Evolutionary conservation across 2,329 filamentous ascomycete species (phyloP).

Genomic region (Emergomyces pasteurianus): DNA sequence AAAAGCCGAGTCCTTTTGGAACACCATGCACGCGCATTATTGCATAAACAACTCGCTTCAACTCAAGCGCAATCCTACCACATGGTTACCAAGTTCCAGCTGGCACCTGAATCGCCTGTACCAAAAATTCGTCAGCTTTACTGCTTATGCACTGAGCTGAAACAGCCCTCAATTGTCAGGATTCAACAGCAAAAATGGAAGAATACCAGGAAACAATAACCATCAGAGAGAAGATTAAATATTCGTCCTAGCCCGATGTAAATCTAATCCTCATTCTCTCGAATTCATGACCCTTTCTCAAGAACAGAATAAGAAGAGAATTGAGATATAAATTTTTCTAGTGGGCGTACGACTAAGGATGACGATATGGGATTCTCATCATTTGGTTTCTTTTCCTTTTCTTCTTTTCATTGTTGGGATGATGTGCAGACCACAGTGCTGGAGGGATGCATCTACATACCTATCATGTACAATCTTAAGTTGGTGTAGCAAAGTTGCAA

Average conservation of each 20-base stretch:
- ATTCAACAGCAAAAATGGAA: background rate
- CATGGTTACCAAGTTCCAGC: too few species aligned
- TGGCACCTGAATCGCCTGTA: too few species aligned
- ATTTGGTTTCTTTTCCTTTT: slow-evolving; percentile 32
- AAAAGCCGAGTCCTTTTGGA: background rate
- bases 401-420: background rate
- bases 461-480: background rate
- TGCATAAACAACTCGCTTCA: background rate
- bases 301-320: background rate
- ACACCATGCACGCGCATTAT: background rate
- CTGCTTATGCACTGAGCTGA: background rate
- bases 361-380: slow-evolving; percentile 88
- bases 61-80: background rate
- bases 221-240: slow-evolving; percentile 13
- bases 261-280: background rate
- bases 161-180: background rate
- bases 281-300: background rate
- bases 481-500: background rate
- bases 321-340: slow-evolving; percentile 1
- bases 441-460: background rate
- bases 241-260: slow-evolving; percentile 6
- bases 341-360: slow-evolving; percentile 80
- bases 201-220: background rate
- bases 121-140: too few species aligned
- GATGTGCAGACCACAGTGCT: too few species aligned